phyloP scores from a whole-genome alignment of 2,329 filamentous ascomycete genomes.

The Aphanoascus verrucosus region DNA sequence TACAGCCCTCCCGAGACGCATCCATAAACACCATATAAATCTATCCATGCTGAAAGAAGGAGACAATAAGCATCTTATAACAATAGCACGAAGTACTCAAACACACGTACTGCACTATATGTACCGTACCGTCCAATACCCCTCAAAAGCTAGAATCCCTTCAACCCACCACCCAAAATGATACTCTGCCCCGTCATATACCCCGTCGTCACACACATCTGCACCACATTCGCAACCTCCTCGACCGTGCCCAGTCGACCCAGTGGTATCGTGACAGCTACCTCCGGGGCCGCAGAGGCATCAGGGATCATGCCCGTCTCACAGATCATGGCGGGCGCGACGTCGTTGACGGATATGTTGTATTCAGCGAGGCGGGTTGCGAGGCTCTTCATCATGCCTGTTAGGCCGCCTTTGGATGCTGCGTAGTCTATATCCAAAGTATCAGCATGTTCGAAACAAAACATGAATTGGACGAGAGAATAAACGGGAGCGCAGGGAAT shows the following conservation, averaged over 20 bases:
- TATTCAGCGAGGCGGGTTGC: conserved; percentile 48
- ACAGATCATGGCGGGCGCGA: conserved; percentile 60
- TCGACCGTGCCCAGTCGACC: conserved; percentile 48
- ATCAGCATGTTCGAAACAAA: not conserved
- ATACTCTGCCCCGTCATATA: conserved; percentile 51
- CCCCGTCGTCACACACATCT: conserved; percentile 51
- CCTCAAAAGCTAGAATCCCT: conserved; percentile 18
- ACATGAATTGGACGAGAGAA: not conserved
- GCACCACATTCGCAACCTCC: conserved; percentile 51
- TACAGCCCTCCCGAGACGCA: not conserved
- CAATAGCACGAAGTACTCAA: too few species aligned
- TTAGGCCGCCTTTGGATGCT: conserved; percentile 52
- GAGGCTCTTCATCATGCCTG: conserved; percentile 56
- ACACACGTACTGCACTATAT: too few species aligned
- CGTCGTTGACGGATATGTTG: conserved; percentile 56
- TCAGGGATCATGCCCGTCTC: conserved; percentile 53
- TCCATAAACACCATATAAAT: not conserved
- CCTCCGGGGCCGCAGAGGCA: conserved; percentile 45
- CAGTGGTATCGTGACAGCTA: conserved; percentile 50
- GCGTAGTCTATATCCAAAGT: conserved; percentile 35
- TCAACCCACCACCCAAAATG: conserved; percentile 43
- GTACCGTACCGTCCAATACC: not conserved
- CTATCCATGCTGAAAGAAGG: not conserved
- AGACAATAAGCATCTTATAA: not conserved
- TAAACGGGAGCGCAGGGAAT: not conserved